A percentile compares a stretch with the other conserved stretches of the same genome.
Evolutionary conservation across 495 filamentous ascomycete species (phyloP).

Genomic region (Mycothermus thermophilus): DNA sequence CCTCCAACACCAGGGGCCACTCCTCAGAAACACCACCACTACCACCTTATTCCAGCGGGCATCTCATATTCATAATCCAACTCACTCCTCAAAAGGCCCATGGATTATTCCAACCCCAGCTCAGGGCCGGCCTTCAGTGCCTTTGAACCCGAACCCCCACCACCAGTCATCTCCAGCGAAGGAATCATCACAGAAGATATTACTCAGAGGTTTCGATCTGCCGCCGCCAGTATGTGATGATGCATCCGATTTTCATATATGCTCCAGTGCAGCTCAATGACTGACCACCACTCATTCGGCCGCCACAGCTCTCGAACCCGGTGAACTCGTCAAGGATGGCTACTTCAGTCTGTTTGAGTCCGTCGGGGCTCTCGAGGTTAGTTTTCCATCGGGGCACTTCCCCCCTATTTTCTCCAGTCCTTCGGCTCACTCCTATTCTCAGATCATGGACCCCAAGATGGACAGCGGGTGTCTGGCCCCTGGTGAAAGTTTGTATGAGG

Average conservation of each 20-base stretch:
- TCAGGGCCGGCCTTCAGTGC: background rate
- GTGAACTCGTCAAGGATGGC: constrained; percentile 86
- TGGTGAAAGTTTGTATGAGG: constrained; percentile 67
- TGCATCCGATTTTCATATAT: too few relatives aligned
- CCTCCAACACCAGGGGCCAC: too few relatives aligned
- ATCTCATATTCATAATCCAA: too few relatives aligned
- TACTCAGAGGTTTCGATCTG: constrained; percentile 57
- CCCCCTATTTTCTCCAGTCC: too few relatives aligned
- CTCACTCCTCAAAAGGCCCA: too few relatives aligned
- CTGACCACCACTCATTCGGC: too few relatives aligned
- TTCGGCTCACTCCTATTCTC: too few relatives aligned
- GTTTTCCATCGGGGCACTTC: too few relatives aligned
- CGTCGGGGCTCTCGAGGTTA: constrained; percentile 86
- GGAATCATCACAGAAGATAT: constrained; percentile 56
- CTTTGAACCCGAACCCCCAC: constrained; percentile 10
- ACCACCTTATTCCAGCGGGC: too few relatives aligned
- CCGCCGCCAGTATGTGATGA: constrained; percentile 47
- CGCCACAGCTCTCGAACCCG: constrained; percentile 63
- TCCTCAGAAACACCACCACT: too few relatives aligned
- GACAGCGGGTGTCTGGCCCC: constrained; percentile 73
- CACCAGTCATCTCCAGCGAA: constrained; percentile 27
- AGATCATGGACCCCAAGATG: constrained; percentile 99
- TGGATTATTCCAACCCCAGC: constrained; percentile 19
- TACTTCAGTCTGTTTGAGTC: constrained; percentile 86
- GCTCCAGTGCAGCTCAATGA: too few relatives aligned